Evolutionary conservation across 768 basidiomycete species (phyloP).

Genomic region (Amanita rubescens): DNA sequence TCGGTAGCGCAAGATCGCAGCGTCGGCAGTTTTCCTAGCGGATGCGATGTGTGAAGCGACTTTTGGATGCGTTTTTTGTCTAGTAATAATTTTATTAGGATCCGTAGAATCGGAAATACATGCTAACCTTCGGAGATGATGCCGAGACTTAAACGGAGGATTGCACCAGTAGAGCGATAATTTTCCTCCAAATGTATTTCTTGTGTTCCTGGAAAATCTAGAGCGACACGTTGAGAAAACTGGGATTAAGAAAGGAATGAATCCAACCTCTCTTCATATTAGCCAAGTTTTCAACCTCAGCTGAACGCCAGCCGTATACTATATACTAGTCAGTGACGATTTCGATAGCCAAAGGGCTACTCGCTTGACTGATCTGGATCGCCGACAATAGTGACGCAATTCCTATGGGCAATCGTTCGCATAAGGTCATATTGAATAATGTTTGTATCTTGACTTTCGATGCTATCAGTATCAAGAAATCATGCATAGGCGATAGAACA

Average conservation of each 20-base stretch:
- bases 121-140: slow-evolving; percentile 73
- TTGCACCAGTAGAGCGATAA: slow-evolving; percentile 77
- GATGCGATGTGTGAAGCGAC: slow-evolving; percentile 61
- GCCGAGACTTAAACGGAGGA: slow-evolving; percentile 64
- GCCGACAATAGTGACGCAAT: slow-evolving; percentile 73
- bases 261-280: slow-evolving; percentile 57
- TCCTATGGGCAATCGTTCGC: slow-evolving; percentile 48
- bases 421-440: slow-evolving; percentile 76
- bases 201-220: slow-evolving; percentile 57
- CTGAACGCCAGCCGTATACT: slow-evolving; percentile 87
- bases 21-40: slow-evolving; percentile 51
- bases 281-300: slow-evolving; percentile 65
- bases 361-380: slow-evolving; percentile 88
- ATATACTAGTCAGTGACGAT: slow-evolving; percentile 1
- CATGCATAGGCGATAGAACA: slow-evolving; percentile 19
- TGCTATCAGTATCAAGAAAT: background rate
- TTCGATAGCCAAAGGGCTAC: background rate
- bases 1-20: slow-evolving; percentile 47
- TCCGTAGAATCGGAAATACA: background rate
- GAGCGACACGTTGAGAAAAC: background rate
- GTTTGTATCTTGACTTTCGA: slow-evolving; percentile 69
- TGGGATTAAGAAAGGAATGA: background rate
- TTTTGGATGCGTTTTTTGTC: slow-evolving; percentile 74
- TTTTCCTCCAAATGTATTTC: slow-evolving; percentile 81
- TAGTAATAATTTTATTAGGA: slow-evolving; percentile 19